phyloP scores from a whole-genome alignment of 495 filamentous ascomycete genomes.

The Talaromyces borbonicus region DNA sequence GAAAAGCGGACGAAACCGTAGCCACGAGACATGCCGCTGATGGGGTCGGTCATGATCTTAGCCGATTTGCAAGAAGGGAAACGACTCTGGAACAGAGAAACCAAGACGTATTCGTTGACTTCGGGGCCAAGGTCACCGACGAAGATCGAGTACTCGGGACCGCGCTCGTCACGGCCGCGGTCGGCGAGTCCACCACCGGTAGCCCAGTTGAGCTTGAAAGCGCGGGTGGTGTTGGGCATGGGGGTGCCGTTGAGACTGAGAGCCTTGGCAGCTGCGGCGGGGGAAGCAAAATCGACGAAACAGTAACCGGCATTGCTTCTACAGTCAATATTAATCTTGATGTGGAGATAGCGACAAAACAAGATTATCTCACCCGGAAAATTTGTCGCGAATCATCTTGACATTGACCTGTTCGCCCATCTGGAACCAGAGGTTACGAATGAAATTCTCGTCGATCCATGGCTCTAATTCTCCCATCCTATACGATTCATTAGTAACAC shows the following conservation, averaged over 20 bases:
- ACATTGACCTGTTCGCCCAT: constrained; percentile 93
- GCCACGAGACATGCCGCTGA: constrained; percentile 92
- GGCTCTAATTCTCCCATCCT: constrained; percentile 99
- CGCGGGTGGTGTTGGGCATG: constrained; percentile 87
- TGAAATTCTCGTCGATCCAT: constrained; percentile 99
- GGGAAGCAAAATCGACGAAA: constrained; percentile 85
- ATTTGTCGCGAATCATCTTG: constrained; percentile 99
- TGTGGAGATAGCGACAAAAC: not conserved
- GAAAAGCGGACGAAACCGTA: constrained; percentile 98
- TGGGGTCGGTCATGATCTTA: constrained; percentile 99
- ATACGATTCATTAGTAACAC: not conserved
- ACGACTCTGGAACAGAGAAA: constrained; percentile 90
- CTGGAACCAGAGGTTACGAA: constrained; percentile 85
- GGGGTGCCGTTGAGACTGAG: constrained; percentile 78
- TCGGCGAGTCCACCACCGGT: constrained; percentile 93
- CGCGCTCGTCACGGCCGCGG: constrained; percentile 87
- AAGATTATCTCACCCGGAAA: constrained; percentile 72
- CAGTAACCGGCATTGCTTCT: constrained; percentile 96
- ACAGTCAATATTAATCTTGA: constrained; percentile 38
- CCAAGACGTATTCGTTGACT: constrained; percentile 96
- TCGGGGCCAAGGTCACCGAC: constrained; percentile 96
- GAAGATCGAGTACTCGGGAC: constrained; percentile 94
- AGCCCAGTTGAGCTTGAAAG: constrained; percentile 99
- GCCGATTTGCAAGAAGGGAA: constrained; percentile 98
- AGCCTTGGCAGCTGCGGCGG: constrained; percentile 84